phyloP scores from a whole-genome alignment of 352 stramenopile species.

The Phytophthora nicotianae region DNA sequence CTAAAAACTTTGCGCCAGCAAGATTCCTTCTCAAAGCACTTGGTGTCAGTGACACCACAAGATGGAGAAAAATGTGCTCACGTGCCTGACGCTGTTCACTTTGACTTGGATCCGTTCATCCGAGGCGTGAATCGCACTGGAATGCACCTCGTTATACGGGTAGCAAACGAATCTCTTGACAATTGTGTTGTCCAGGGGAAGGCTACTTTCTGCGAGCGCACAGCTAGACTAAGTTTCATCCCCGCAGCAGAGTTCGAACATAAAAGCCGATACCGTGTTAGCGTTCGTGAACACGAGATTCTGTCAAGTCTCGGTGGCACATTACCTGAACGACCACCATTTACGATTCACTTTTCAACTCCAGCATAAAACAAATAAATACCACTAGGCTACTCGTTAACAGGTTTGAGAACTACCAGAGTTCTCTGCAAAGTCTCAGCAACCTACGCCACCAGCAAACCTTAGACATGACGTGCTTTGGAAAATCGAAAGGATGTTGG shows the following conservation, averaged over 20 bases:
- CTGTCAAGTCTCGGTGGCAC: slow-evolving; percentile 32
- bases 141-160: slow-evolving; percentile 32
- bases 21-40: slow-evolving; percentile 25
- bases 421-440: slow-evolving; percentile 41
- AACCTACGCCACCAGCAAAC: slow-evolving; percentile 67
- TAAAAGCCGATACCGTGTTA: slow-evolving; percentile 27
- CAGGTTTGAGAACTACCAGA: neutral
- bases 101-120: slow-evolving; percentile 32
- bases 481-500: slow-evolving; percentile 71
- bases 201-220: slow-evolving; percentile 23
- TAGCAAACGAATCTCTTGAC: slow-evolving; percentile 32
- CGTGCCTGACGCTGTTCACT: slow-evolving; percentile 23
- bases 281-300: slow-evolving; percentile 34
- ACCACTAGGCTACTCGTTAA: neutral
- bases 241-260: slow-evolving; percentile 32
- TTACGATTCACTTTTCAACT: slow-evolving; percentile 34
- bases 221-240: slow-evolving; percentile 23
- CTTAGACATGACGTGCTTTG: slow-evolving; percentile 55
- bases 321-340: slow-evolving; percentile 25
- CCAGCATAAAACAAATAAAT: slow-evolving; percentile 16
- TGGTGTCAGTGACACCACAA: slow-evolving; percentile 16
- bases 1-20: slow-evolving; percentile 14
- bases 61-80: slow-evolving; percentile 20
- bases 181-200: slow-evolving; percentile 30
- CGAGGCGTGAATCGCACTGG: slow-evolving; percentile 25